Evolutionary conservation across 2,329 filamentous ascomycete species (phyloP).

Genomic region (Phyllosticta capitalensis): DNA sequence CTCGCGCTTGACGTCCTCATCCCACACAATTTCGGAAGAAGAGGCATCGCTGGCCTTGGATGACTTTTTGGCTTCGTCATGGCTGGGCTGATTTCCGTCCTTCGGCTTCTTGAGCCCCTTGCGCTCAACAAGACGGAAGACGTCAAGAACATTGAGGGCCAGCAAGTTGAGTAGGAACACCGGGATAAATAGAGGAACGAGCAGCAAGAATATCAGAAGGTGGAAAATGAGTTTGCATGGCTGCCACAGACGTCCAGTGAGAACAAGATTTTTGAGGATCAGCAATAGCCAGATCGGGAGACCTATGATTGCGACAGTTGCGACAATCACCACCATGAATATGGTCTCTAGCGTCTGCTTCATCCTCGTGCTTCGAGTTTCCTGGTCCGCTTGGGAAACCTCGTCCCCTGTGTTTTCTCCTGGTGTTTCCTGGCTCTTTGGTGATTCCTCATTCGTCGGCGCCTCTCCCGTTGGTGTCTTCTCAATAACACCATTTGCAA

Average conservation of each 20-base stretch:
- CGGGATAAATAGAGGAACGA: neutral
- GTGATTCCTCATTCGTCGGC: neutral
- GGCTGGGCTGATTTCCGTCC: neutral
- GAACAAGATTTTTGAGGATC: neutral
- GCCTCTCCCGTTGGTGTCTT: no score
- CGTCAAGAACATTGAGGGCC: neutral
- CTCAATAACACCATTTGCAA: no score
- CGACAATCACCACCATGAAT: neutral
- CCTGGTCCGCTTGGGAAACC: neutral
- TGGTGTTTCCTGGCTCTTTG: neutral
- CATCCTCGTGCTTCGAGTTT: neutral
- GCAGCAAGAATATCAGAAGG: neutral
- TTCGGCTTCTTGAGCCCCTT: neutral
- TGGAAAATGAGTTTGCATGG: neutral
- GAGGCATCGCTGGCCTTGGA: neutral
- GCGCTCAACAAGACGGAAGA: neutral
- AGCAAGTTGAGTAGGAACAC: neutral
- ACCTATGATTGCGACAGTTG: neutral
- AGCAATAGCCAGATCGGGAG: neutral
- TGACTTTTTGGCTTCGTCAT: neutral
- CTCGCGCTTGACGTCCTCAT: no score
- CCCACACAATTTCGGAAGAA: no score
- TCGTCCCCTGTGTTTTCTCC: neutral
- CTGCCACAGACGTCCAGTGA: neutral
- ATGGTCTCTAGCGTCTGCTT: neutral